These are phyloP conservation scores for Erigeron philadelphicus DNA, from an alignment of 140 eudicot genomes.

Conservation along the genomic window DNA sequence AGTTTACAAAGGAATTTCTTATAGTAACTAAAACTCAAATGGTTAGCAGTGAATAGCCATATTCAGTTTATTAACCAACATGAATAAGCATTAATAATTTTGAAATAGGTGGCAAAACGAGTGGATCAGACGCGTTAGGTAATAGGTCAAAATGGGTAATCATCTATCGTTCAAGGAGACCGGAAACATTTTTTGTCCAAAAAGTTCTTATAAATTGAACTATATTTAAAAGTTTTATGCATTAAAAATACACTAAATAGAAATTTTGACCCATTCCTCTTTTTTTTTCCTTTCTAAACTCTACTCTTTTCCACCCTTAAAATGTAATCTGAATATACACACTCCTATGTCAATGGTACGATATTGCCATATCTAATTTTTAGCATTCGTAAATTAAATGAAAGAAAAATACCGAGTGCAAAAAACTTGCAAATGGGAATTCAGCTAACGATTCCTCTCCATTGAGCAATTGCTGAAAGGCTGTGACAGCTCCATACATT, in stretches of 20 bases:
- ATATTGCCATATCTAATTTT: not conserved
- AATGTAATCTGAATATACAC: not conserved
- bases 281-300: not conserved
- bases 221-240: not conserved
- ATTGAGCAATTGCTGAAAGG: slow-evolving; percentile 36
- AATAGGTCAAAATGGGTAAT: not conserved
- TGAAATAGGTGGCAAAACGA: not conserved
- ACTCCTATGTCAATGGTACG: not conserved
- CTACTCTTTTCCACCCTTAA: not conserved
- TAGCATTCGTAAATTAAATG: not conserved
- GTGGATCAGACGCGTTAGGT: not conserved
- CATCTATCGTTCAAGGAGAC: not conserved
- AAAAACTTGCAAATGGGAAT: slow-evolving; percentile 79
- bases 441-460: slow-evolving; percentile 90
- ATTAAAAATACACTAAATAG: not conserved
- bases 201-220: not conserved
- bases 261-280: not conserved
- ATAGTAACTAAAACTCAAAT: not conserved
- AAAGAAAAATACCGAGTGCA: slow-evolving; percentile 39
- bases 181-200: not conserved
- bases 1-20: slow-evolving; percentile 5
- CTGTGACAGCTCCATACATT: slow-evolving; percentile 23
- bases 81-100: not conserved
- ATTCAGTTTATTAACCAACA: slow-evolving; percentile 7
- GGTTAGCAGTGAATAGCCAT: slow-evolving; percentile 1